phyloP scores from a whole-genome alignment of 2,329 filamentous ascomycete genomes.

The Epichloe aotearoae region DNA sequence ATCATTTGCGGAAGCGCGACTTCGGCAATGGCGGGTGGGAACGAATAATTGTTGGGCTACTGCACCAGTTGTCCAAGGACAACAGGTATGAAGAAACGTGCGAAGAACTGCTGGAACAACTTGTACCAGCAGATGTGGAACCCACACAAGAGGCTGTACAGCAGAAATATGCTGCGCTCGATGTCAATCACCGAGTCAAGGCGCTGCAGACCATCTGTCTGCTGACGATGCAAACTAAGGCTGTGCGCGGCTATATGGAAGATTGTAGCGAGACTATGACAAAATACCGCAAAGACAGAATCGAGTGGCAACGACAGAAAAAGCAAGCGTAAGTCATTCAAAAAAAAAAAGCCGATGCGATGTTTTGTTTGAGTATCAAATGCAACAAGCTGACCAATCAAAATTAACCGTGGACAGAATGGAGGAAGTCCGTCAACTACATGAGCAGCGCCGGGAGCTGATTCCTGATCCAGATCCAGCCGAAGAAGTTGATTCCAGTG shows the following conservation, averaged over 20 bases:
- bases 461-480: conserved; percentile 59
- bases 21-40: conserved; percentile 88
- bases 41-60: conserved; percentile 70
- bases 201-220: conserved; percentile 77
- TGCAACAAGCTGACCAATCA: background rate
- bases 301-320: conserved; percentile 73
- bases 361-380: background rate
- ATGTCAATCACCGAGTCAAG: conserved; percentile 71
- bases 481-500: conserved; percentile 39
- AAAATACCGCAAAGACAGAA: conserved; percentile 85
- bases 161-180: conserved; percentile 58
- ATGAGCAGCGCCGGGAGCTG: conserved; percentile 60
- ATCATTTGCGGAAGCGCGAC: conserved; percentile 68
- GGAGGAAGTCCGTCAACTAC: conserved; percentile 57
- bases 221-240: conserved; percentile 74
- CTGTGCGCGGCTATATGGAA: conserved; percentile 78
- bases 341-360: background rate
- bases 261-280: conserved; percentile 93
- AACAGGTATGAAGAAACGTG: conserved; percentile 57
- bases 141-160: conserved; percentile 63
- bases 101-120: conserved; percentile 63
- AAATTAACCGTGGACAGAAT: conserved; percentile 29
- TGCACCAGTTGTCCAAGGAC: conserved; percentile 72
- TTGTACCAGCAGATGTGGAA: conserved; percentile 68
- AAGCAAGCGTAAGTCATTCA: conserved; percentile 44